Percentiles rank a stretch among this genome's conserved stretches.
Evolutionary conservation across 495 filamentous ascomycete species (phyloP).

Genomic region (Cercophora scortea): DNA sequence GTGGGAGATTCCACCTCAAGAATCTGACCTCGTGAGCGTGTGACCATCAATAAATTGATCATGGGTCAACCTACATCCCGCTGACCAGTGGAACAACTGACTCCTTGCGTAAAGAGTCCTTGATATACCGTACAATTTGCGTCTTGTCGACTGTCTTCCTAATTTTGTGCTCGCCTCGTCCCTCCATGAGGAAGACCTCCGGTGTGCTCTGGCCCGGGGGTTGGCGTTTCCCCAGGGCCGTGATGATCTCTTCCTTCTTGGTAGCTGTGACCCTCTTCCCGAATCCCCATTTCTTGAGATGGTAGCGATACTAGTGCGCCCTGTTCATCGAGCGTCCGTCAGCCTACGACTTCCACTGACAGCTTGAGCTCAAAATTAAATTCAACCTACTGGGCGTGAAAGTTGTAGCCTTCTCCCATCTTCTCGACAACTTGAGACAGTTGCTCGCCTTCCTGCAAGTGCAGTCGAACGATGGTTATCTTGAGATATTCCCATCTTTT

Average conservation of each 20-base stretch:
- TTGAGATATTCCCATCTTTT: not conserved
- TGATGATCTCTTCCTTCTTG: not conserved
- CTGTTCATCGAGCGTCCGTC: not conserved
- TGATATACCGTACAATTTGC: no score
- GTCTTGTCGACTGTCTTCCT: no score
- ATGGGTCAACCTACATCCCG: no score
- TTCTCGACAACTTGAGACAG: not conserved
- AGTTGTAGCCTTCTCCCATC: not conserved
- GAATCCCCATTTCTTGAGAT: not conserved
- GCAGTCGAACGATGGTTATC: not conserved
- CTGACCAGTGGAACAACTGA: no score
- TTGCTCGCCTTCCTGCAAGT: not conserved
- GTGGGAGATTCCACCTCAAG: not conserved
- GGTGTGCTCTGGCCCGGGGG: no score
- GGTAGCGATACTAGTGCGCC: not conserved
- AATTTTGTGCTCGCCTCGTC: no score
- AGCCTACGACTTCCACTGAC: not conserved
- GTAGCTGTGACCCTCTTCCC: not conserved
- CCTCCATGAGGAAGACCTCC: no score
- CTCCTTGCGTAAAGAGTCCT: no score
- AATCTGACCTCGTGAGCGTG: not conserved
- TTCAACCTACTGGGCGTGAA: not conserved
- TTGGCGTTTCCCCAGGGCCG: no score
- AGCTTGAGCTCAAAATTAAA: not conserved
- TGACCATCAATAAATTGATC: no score